Evolutionary conservation across 192 early-diverging fungal species (phyloP).

Genomic region (Backusella morwellensis): DNA sequence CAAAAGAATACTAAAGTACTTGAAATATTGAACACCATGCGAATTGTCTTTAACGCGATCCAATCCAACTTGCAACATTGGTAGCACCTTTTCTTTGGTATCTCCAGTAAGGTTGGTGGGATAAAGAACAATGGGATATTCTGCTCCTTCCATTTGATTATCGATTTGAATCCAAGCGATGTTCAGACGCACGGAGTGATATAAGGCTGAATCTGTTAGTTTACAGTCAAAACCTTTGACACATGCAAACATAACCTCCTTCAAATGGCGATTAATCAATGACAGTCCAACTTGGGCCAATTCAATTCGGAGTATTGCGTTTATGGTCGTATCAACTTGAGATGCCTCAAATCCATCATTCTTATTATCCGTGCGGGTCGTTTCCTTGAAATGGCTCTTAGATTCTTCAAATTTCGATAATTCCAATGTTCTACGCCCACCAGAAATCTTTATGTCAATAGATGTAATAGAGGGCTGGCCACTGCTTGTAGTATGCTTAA

Average conservation of each 20-base stretch:
- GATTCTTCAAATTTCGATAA: slow-evolving; percentile 65
- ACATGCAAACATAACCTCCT: slow-evolving; percentile 86
- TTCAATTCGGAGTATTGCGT: slow-evolving; percentile 65
- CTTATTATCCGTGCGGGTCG: not conserved
- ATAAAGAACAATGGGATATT: slow-evolving; percentile 90
- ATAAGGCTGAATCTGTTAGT: slow-evolving; percentile 77
- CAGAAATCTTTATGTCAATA: slow-evolving; percentile 72
- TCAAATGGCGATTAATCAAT: slow-evolving; percentile 71
- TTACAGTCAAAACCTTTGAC: slow-evolving; percentile 74
- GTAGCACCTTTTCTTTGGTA: slow-evolving; percentile 37
- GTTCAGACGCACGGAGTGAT: slow-evolving; percentile 72
- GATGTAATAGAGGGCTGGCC: slow-evolving; percentile 50
- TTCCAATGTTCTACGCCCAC: slow-evolving; percentile 63
- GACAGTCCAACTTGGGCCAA: slow-evolving; percentile 92
- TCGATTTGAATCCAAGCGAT: slow-evolving; percentile 96
- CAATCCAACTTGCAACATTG: slow-evolving; percentile 69
- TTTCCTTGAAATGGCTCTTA: slow-evolving; percentile 56
- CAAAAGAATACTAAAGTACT: slow-evolving; percentile 87
- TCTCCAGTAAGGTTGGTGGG: slow-evolving; percentile 82
- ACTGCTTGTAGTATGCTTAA: slow-evolving; percentile 61
- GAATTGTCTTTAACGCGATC: slow-evolving; percentile 90
- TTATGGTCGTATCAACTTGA: slow-evolving; percentile 48
- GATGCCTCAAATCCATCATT: slow-evolving; percentile 51
- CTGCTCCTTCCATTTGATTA: slow-evolving; percentile 87
- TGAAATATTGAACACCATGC: slow-evolving; percentile 93